Conservation (phyloP, 2,329 filamentous ascomycete species). For the Juglanconis sp. region DNA sequence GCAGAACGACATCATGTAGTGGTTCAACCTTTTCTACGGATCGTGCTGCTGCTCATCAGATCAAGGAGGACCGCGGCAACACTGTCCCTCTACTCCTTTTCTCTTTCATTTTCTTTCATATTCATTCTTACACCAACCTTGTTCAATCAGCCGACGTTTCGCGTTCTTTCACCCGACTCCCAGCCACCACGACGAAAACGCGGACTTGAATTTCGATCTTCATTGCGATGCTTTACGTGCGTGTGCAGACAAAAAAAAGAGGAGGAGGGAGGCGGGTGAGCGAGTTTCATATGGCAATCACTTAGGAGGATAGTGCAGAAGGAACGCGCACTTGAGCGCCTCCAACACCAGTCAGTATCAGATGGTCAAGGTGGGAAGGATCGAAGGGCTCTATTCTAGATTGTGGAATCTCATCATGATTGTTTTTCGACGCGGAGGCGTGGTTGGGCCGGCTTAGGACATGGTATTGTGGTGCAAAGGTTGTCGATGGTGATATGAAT, state of each 20-base stretch:
- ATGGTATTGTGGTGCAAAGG: conserved; percentile 15
- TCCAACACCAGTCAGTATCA: neutral
- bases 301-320: neutral
- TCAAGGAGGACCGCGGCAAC: neutral
- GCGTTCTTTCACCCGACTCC: neutral
- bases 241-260: conserved; percentile 2
- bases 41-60: neutral
- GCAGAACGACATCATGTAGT: conserved; percentile 97
- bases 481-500: conserved; percentile 16
- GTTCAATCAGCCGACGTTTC: conserved; percentile 4
- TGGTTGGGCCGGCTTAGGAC: conserved; percentile 24
- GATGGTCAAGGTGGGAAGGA: conserved; percentile 20
- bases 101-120: neutral
- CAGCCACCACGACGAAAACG: neutral
- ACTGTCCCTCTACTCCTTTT: neutral
- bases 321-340: neutral
- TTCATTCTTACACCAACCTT: conserved; percentile 6
- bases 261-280: neutral
- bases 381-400: conserved; percentile 36
- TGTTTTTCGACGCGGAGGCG: conserved; percentile 31
- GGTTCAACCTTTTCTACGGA: conserved; percentile 6
- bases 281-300: neutral
- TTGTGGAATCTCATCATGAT: conserved; percentile 42
- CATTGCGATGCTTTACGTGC: neutral
- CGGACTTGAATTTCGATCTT: neutral